Conservation (phyloP, 148 eudicot species). For the Dianthus caryophyllus region DNA sequence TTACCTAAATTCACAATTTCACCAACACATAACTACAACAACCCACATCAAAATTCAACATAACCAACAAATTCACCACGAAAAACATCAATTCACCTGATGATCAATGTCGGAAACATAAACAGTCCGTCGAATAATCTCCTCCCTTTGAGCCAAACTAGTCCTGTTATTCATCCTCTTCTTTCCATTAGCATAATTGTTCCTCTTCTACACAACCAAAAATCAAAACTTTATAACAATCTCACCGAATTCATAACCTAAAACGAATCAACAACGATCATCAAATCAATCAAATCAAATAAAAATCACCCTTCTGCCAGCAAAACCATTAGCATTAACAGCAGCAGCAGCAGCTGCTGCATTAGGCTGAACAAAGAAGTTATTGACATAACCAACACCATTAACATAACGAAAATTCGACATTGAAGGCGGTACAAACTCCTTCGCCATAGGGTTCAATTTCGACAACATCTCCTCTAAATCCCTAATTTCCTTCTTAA, state of each 20-base stretch:
- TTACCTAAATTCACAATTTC: conserved; percentile 45
- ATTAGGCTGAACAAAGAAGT: conserved; percentile 36
- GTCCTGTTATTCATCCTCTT: conserved; percentile 73
- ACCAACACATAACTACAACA: conserved; percentile 10
- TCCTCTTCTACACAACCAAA: conserved; percentile 51
- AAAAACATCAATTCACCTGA: conserved; percentile 40
- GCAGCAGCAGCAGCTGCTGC: conserved; percentile 31
- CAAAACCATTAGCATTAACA: conserved; percentile 36
- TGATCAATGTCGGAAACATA: conserved; percentile 98
- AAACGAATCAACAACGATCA: neutral
- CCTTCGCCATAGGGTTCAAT: conserved; percentile 76
- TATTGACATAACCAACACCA: conserved; percentile 36
- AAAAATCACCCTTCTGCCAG: conserved; percentile 48
- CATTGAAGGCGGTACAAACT: conserved; percentile 65
- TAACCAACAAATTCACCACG: neutral
- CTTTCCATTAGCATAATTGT: conserved; percentile 48
- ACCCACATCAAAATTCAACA: conserved; percentile 14
- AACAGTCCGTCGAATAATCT: conserved; percentile 76
- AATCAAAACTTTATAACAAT: neutral
- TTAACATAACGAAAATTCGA: conserved; percentile 18
- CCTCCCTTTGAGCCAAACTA: conserved; percentile 79
- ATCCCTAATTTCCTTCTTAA: conserved; percentile 62
- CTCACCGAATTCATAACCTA: neutral
- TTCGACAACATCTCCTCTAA: conserved; percentile 73
- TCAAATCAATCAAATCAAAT: neutral